A percentile compares a stretch with the other conserved stretches of the same genome.
phyloP scores from a whole-genome alignment of 495 filamentous ascomycete species.

The Talaromyces borbonicus region DNA sequence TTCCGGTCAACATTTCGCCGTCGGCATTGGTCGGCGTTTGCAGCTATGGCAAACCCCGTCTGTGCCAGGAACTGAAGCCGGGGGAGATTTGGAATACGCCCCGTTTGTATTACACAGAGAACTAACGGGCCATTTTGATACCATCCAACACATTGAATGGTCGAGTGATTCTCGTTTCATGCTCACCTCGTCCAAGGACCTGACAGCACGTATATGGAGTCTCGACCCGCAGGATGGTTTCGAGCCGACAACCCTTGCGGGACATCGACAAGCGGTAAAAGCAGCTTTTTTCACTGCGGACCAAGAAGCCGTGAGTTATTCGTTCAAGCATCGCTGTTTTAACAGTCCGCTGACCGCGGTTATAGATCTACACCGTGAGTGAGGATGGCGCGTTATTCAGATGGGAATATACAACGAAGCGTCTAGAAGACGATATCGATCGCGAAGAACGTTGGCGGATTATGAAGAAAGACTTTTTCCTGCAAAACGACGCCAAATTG shows the following conservation, averaged over 20 bases:
- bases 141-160: constrained; percentile 79
- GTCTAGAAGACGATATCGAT: constrained; percentile 14
- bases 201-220: constrained; percentile 93
- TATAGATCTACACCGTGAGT: constrained; percentile 64
- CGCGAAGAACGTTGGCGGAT: constrained; percentile 72
- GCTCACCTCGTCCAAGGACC: constrained; percentile 78
- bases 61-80: constrained; percentile 61
- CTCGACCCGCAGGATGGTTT: constrained; percentile 80
- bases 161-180: constrained; percentile 92
- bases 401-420: constrained; percentile 49
- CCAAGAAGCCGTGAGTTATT: constrained; percentile 57
- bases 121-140: constrained; percentile 81
- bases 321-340: constrained; percentile 9
- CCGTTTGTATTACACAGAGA: constrained; percentile 84
- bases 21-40: constrained; percentile 70
- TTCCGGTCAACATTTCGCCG: constrained; percentile 81
- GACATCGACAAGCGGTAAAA: constrained; percentile 77
- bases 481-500: constrained; percentile 79
- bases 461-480: constrained; percentile 76
- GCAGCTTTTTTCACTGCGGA: constrained; percentile 89
- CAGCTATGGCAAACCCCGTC: constrained; percentile 95
- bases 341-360: constrained; percentile 49
- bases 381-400: constrained; percentile 58
- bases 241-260: constrained; percentile 76
- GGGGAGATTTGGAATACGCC: constrained; percentile 87